Evolutionary conservation across 768 basidiomycete genomes (phyloP), one percentile per base, ranked within the genome.

Genomic region (Kwoniella heveanensis): DNA sequence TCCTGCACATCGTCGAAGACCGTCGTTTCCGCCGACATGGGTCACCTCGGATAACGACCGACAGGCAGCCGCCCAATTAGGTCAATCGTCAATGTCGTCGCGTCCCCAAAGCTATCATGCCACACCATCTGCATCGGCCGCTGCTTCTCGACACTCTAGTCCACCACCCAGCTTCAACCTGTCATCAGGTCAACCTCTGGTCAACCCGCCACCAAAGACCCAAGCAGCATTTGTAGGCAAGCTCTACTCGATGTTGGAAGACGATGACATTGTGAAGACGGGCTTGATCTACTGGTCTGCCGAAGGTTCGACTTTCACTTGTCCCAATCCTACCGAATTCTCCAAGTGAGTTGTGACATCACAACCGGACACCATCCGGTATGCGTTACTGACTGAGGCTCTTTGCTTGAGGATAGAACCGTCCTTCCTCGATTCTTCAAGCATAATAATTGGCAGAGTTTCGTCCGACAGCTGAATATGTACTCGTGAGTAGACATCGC

Each of bases 381-480:
- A 37, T 48, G 32, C 32, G 7, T 21, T 36, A 9, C 15, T 10
- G 10, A 19, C 39, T 44, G 19, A 44, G n/a, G n/a, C n/a, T n/a
- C n/a, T n/a, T n/a, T n/a, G n/a, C n/a, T n/a, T n/a, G n/a, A n/a
- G n/a, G 3, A 44, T 53, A 78, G 78, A 65, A 44, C 58, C 10
- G 70, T 96, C 30, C 86, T 98, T 7, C 91, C 91, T 2, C 86
- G 88, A 47, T 98, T 90, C 88, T 99, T 97, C 87, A 99, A 99
- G 79, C 96, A 98, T 82, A 88, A 89, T 65, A 96, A 95, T 79
- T 98, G 96, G 81, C 86, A 86, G 61, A 90, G 89, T 32, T 96
- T 96, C 71, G 92, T 94, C 19, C 85, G 92, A 15, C 92, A 96
- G 77, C 84, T 94, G 69, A 96, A 94, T 84, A 93, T 93, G 90